phyloP scores from a whole-genome alignment of 768 basidiomycete species.

The Termitomyces sp. region DNA sequence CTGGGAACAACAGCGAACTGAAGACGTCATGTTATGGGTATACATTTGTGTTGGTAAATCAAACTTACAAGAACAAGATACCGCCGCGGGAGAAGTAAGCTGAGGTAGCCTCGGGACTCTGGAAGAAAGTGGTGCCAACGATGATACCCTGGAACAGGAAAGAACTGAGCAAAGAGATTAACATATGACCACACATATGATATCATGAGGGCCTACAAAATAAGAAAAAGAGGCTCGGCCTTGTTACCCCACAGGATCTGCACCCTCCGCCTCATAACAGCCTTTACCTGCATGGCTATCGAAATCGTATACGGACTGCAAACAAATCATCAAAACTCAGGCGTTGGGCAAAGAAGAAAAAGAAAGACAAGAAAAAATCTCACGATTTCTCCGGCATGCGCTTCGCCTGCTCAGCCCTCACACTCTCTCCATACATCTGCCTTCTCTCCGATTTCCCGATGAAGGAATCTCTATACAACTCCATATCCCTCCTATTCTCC shows the following conservation, averaged over 20 bases:
- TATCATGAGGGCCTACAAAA: slow-evolving; percentile 23
- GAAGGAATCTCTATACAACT: slow-evolving; percentile 40
- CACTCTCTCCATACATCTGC: slow-evolving; percentile 42
- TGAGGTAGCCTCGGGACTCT: slow-evolving; percentile 48
- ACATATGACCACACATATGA: background rate
- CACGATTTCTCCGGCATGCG: slow-evolving; percentile 34
- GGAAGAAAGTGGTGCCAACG: slow-evolving; percentile 65
- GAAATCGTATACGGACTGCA: slow-evolving; percentile 34
- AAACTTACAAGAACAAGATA: slow-evolving; percentile 67
- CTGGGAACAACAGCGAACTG: slow-evolving; percentile 58
- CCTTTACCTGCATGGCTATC: slow-evolving; percentile 33
- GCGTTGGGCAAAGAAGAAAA: background rate
- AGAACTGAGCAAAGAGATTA: slow-evolving; percentile 30
- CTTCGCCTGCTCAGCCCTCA: slow-evolving; percentile 47
- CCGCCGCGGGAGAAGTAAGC: slow-evolving; percentile 78
- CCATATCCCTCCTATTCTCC: slow-evolving; percentile 44
- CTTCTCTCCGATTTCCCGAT: slow-evolving; percentile 41
- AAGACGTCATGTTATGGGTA: background rate
- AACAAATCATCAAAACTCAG: too few species aligned
- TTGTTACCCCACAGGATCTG: slow-evolving; percentile 36
- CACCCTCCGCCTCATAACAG: slow-evolving; percentile 36
- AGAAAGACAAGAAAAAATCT: background rate
- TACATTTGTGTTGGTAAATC: background rate
- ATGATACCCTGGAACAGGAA: slow-evolving; percentile 50
- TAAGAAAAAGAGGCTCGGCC: slow-evolving; percentile 24